A percentile compares a stretch with the other conserved stretches of the same genome.
Evolutionary conservation across 306 rosid species (phyloP).

Genomic region (Arachis stenosperma): DNA sequence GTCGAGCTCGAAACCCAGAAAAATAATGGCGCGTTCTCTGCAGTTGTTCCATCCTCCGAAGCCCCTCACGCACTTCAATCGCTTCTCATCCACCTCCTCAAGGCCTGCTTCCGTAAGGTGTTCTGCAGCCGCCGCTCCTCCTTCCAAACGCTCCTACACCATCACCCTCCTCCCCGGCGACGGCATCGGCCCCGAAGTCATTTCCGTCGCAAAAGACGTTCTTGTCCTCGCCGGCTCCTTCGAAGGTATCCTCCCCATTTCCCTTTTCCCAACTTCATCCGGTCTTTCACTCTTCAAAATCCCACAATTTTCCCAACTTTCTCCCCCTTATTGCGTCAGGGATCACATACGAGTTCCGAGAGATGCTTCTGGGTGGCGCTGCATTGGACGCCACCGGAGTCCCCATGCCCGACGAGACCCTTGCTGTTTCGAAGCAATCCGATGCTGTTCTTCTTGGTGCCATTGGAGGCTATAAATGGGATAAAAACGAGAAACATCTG

Average conservation of each 20-base stretch:
- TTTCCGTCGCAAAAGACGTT: conserved; percentile 79
- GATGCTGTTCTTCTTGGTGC: conserved; percentile 89
- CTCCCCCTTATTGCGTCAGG: conserved; percentile 43
- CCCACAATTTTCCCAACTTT: background rate
- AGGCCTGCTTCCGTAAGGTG: conserved; percentile 48
- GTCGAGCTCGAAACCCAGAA: too few relatives aligned
- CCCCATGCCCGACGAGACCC: conserved; percentile 84
- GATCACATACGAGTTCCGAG: conserved; percentile 64
- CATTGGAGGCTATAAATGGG: conserved; percentile 97
- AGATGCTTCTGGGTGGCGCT: conserved; percentile 86
- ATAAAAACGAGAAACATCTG: conserved; percentile 68
- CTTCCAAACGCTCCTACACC: conserved; percentile 60
- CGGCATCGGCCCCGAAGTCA: conserved; percentile 92
- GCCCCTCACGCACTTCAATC: conserved; percentile 27
- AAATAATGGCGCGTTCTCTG: conserved; percentile 56
- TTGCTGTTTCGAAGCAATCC: conserved; percentile 68
- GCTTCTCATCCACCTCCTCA: conserved; percentile 12
- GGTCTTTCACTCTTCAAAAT: background rate
- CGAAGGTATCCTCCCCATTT: conserved; percentile 52
- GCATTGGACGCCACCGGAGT: conserved; percentile 86
- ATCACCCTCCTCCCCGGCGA: conserved; percentile 91
- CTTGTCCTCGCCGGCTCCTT: conserved; percentile 68
- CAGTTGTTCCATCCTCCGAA: conserved; percentile 47
- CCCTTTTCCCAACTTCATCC: background rate
- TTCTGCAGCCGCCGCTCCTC: conserved; percentile 53